A percentile compares a stretch with the other conserved stretches of the same genome.
phyloP scores from a whole-genome alignment of 129 eudicot species.

The Saposhnikovia divaricata region DNA sequence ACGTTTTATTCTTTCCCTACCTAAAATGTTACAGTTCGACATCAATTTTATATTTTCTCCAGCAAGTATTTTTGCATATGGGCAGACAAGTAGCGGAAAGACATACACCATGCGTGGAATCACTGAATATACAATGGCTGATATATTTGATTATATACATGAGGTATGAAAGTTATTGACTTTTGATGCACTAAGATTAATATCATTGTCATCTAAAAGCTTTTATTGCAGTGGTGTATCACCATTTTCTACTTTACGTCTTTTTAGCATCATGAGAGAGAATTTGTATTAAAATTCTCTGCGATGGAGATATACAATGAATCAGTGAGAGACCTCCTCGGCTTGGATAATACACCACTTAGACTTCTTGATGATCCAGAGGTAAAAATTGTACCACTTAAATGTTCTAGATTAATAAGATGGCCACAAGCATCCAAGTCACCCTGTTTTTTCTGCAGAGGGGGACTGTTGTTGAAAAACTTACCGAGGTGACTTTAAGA shows the following conservation, averaged over 20 bases:
- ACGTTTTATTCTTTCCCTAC: not conserved
- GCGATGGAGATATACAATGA: slow-evolving; percentile 94
- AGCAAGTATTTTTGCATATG: slow-evolving; percentile 92
- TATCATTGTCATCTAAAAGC: not conserved
- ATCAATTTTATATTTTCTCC: slow-evolving; percentile 19
- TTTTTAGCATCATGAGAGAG: slow-evolving; percentile 51
- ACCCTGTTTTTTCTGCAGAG: slow-evolving; percentile 34
- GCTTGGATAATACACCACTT: slow-evolving; percentile 45
- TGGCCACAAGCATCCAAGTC: not conserved
- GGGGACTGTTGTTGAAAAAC: slow-evolving; percentile 79
- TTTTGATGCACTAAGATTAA: not conserved
- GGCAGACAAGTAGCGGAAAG: slow-evolving; percentile 96
- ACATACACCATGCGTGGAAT: slow-evolving; percentile 90
- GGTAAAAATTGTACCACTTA: slow-evolving; percentile 26
- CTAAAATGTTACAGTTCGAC: slow-evolving; percentile 6
- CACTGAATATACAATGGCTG: slow-evolving; percentile 60
- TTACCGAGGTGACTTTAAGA: slow-evolving; percentile 54
- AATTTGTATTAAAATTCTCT: slow-evolving; percentile 65
- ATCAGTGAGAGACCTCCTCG: slow-evolving; percentile 72
- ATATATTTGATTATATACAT: slow-evolving; percentile 57
- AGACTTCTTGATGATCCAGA: slow-evolving; percentile 95
- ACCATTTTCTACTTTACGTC: not conserved
- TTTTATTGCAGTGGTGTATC: not conserved
- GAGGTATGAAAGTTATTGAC: slow-evolving; percentile 28
- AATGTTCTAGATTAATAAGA: not conserved